Percentiles rank a stretch among this genome's conserved stretches.
phyloP scores from a whole-genome alignment of 1,284 basidiomycete species.

The Testicularia cyperi region DNA sequence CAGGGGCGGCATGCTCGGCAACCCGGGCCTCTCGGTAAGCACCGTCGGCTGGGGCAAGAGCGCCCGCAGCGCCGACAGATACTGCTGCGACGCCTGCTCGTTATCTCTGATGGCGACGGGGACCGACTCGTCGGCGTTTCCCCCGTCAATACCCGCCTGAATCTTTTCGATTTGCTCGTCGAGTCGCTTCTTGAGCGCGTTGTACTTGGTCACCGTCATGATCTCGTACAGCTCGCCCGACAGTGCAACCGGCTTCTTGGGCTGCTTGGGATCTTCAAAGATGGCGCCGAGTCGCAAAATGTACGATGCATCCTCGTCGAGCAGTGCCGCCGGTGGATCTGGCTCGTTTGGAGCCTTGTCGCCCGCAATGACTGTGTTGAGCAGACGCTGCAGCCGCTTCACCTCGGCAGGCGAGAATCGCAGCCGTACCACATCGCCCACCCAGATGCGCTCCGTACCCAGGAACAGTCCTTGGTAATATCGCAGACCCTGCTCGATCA shows the following conservation, averaged over 20 bases:
- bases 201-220: conserved; percentile 17
- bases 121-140: no score
- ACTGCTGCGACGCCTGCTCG: conserved; percentile 12
- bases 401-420: conserved; percentile 23
- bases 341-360: conserved; percentile 12
- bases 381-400: conserved; percentile 21
- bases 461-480: conserved; percentile 47
- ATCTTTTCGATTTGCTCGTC: conserved; percentile 13
- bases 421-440: conserved; percentile 47
- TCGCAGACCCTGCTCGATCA: conserved; percentile 4
- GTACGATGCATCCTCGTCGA: conserved; percentile 31
- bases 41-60: conserved; percentile 25
- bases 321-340: conserved; percentile 13
- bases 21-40: conserved; percentile 16
- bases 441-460: conserved; percentile 48
- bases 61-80: conserved; percentile 11
- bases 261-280: conserved; percentile 19
- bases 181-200: conserved; percentile 8
- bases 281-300: conserved; percentile 25
- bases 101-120: no score
- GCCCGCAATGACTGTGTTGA: conserved; percentile 21
- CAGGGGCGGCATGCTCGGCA: conserved; percentile 29
- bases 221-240: conserved; percentile 34
- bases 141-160: conserved; percentile 6
- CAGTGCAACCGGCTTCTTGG: conserved; percentile 12